phyloP scores from a whole-genome alignment of 345 rosid species.

The Dovyalis caffra region DNA sequence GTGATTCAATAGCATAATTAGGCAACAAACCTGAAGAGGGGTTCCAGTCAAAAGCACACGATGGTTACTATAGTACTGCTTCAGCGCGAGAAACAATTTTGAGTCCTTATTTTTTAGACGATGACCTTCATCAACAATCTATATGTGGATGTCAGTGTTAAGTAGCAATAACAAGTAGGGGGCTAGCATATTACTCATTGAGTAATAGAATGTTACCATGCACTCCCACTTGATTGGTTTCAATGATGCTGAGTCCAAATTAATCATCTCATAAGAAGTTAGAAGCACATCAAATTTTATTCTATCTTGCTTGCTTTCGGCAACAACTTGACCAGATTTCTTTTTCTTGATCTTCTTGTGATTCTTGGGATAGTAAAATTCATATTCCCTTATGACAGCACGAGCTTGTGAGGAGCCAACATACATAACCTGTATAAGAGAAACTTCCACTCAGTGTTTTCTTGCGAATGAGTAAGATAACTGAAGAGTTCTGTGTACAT shows the following conservation, averaged over 20 bases:
- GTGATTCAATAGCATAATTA: not conserved
- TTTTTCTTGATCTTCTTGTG: constrained; percentile 78
- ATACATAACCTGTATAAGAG: constrained; percentile 76
- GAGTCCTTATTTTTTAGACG: constrained; percentile 98
- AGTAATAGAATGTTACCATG: constrained; percentile 64
- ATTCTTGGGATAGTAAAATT: constrained; percentile 76
- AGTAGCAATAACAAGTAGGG: constrained; percentile 19
- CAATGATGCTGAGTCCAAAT: constrained; percentile 71
- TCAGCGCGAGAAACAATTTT: constrained; percentile 84
- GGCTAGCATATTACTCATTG: constrained; percentile 6
- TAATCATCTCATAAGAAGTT: constrained; percentile 98
- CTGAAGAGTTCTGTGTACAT: constrained; percentile 33
- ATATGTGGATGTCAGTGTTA: constrained; percentile 29
- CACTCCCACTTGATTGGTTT: constrained; percentile 97
- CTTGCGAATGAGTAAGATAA: not conserved
- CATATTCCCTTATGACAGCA: constrained; percentile 84
- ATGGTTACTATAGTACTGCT: constrained; percentile 83
- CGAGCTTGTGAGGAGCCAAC: constrained; percentile 89
- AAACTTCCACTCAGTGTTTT: constrained; percentile 12
- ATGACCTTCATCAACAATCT: constrained; percentile 99
- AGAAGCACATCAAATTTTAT: constrained; percentile 97
- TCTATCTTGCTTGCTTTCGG: constrained; percentile 90
- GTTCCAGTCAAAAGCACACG: constrained; percentile 98
- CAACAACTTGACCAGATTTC: constrained; percentile 75
- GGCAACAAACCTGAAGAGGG: constrained; percentile 85